phyloP scores from a whole-genome alignment of 2,329 filamentous ascomycete genomes.

The Annulohypoxylon truncatum region DNA sequence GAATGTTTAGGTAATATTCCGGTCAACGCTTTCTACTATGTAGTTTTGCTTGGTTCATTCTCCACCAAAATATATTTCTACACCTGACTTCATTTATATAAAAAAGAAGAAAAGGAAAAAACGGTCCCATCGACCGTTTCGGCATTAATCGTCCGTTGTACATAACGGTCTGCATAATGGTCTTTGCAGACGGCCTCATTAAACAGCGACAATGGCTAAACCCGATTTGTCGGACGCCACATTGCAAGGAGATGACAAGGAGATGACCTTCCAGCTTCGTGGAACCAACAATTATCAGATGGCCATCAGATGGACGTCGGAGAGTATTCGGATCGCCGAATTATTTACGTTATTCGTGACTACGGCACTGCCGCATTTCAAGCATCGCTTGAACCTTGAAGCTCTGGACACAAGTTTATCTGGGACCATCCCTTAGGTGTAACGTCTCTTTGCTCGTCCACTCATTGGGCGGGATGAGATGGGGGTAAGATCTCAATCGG shows the following conservation, averaged over 20 bases:
- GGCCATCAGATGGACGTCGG: slow-evolving; percentile 21
- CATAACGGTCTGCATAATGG: neutral
- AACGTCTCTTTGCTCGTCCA: slow-evolving; percentile 14
- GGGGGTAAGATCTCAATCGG: neutral
- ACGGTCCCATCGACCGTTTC: neutral
- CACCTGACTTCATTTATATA: too few species aligned
- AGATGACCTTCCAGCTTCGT: neutral
- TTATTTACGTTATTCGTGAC: slow-evolving; percentile 15
- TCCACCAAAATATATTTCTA: too few species aligned
- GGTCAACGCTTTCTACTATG: too few species aligned
- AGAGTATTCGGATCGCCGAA: slow-evolving; percentile 37
- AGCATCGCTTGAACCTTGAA: neutral
- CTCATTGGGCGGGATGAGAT: neutral
- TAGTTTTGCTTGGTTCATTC: too few species aligned
- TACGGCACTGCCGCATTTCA: neutral
- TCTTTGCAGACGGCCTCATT: neutral
- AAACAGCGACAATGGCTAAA: slow-evolving; percentile 2
- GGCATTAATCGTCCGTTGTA: neutral
- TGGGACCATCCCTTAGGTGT: slow-evolving; percentile 27
- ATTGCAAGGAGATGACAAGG: neutral
- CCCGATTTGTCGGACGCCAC: slow-evolving; percentile 2
- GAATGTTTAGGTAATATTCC: too few species aligned
- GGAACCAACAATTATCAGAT: slow-evolving; percentile 25
- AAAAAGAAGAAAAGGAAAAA: too few species aligned
- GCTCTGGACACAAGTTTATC: slow-evolving; percentile 21